These are phyloP conservation scores for Triglochin maritima DNA, from an alignment of 106 monocot genomes.

Conservation along the genomic window DNA sequence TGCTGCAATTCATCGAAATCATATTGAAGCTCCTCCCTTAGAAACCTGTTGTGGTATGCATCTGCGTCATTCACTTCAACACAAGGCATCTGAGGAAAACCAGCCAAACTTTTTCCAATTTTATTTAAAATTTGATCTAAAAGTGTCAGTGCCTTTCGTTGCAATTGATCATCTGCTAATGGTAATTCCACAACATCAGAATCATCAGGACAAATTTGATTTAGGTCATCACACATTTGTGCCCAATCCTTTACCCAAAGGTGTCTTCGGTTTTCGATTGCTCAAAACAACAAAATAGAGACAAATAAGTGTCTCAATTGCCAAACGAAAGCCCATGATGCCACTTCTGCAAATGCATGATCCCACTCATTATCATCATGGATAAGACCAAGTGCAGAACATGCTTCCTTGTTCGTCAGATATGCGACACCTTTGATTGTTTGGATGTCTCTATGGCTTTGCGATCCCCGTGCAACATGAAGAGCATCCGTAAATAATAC, in stretches of 20 bases:
- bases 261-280: neutral
- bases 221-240: neutral
- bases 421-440: neutral
- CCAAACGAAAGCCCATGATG: neutral
- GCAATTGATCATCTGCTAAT: neutral
- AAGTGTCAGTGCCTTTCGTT: neutral
- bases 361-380: conserved; percentile 2
- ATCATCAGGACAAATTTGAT: neutral
- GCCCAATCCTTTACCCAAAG: neutral
- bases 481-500: conserved; percentile 1
- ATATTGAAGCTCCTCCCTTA: neutral
- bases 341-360: neutral
- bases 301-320: conserved; percentile 1
- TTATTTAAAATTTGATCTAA: neutral
- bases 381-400: neutral
- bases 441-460: neutral
- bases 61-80: neutral
- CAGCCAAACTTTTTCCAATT: neutral
- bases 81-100: neutral
- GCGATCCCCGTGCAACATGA: neutral
- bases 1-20: neutral
- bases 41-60: neutral
- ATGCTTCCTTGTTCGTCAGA: neutral
- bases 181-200: neutral
- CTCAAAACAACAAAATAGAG: neutral